A percentile compares a stretch with the other conserved stretches of the same genome.
phyloP scores from a whole-genome alignment of 192 early-diverging fungal species.

The Rhizoclosmatium globosum region DNA sequence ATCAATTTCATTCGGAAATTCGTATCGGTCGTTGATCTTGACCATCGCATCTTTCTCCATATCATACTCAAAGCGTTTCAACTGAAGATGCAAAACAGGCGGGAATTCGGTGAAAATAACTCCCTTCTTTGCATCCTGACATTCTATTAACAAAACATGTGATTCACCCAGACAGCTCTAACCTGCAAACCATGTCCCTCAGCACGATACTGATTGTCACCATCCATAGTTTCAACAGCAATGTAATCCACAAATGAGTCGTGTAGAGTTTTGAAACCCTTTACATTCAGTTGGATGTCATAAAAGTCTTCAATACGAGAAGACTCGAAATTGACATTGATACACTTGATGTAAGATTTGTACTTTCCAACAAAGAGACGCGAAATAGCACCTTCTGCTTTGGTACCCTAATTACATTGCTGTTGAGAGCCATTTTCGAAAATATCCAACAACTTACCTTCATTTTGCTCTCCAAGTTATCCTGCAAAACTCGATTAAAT shows the following conservation, averaged over 20 bases:
- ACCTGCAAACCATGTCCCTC: slow-evolving; percentile 91
- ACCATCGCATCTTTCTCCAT: slow-evolving; percentile 88
- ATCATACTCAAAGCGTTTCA: slow-evolving; percentile 99
- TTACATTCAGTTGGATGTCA: slow-evolving; percentile 97
- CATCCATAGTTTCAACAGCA: slow-evolving; percentile 90
- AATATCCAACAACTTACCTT: slow-evolving; percentile 63
- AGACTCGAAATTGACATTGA: slow-evolving; percentile 94
- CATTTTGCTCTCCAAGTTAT: slow-evolving; percentile 97
- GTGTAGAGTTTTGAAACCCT: slow-evolving; percentile 85
- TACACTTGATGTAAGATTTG: slow-evolving; percentile 97
- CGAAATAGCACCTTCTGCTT: slow-evolving; percentile 90
- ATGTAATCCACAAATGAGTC: slow-evolving; percentile 95
- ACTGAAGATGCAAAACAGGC: slow-evolving; percentile 92
- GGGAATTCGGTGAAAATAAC: slow-evolving; percentile 94
- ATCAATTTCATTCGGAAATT: slow-evolving; percentile 90
- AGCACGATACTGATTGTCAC: slow-evolving; percentile 95
- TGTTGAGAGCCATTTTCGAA: neutral
- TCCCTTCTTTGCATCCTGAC: slow-evolving; percentile 90
- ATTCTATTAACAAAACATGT: neutral
- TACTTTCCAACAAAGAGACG: slow-evolving; percentile 94
- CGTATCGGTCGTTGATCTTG: slow-evolving; percentile 96
- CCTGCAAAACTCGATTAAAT: slow-evolving; percentile 95
- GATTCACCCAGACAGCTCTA: neutral
- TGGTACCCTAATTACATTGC: slow-evolving; percentile 65
- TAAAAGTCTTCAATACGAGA: slow-evolving; percentile 95